These are phyloP conservation scores for Cryptococcus depauperatus DNA, from an alignment of 1,284 basidiomycete species.

Conservation along the genomic window DNA sequence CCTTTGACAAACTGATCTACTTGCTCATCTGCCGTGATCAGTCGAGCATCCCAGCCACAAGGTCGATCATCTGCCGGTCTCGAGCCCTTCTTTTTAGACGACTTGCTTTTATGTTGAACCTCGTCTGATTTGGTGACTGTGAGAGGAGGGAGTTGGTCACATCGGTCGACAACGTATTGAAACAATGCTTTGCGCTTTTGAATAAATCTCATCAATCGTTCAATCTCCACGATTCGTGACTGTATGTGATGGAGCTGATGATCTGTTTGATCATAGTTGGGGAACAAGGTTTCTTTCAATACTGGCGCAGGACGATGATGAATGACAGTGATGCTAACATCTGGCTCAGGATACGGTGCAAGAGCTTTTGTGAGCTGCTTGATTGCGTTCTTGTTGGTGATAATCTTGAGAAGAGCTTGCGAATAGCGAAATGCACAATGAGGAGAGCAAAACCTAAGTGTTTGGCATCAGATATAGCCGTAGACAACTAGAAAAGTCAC, in stretches of 20 bases:
- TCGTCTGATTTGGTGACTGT: conserved; percentile 2
- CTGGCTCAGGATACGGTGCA: conserved; percentile 25
- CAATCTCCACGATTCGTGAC: conserved; percentile 13
- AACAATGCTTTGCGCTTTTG: conserved; percentile 26
- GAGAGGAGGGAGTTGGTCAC: conserved; percentile 13
- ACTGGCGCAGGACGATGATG: conserved; percentile 10
- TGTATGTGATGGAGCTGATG: conserved; percentile 8
- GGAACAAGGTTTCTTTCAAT: neutral
- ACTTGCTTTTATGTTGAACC: conserved; percentile 15
- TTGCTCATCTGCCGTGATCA: conserved; percentile 29
- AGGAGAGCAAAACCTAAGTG: conserved; percentile 34
- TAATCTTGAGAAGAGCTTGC: conserved; percentile 15
- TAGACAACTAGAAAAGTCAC: neutral
- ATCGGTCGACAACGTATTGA: conserved; percentile 14
- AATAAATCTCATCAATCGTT: conserved; percentile 17
- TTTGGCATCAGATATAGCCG: neutral
- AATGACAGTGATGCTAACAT: conserved; percentile 12
- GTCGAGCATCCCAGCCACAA: conserved; percentile 32
- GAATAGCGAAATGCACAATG: conserved; percentile 32
- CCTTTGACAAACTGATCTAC: conserved; percentile 15
- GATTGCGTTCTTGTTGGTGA: conserved; percentile 28
- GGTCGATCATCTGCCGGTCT: conserved; percentile 23
- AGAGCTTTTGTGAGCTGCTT: conserved; percentile 20
- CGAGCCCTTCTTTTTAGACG: conserved; percentile 20
- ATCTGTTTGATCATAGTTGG: neutral